These are phyloP conservation scores for Ustilago crameri DNA, from an alignment of 1,284 basidiomycete species.

Conservation along the genomic window DNA sequence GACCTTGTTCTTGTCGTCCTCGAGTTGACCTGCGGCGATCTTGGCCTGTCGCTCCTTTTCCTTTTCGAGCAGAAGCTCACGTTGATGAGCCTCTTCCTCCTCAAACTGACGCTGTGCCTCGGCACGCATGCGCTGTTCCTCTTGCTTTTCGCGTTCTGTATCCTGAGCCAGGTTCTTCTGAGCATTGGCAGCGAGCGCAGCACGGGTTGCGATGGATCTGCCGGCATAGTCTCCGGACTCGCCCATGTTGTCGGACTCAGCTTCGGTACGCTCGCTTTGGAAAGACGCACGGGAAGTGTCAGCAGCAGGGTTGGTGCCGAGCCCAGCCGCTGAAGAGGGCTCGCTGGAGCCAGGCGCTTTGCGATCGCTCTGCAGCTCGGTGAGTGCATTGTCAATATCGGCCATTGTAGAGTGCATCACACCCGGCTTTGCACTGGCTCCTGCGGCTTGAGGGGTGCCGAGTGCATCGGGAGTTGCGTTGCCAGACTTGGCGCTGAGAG, in stretches of 20 bases:
- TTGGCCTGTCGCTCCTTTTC: constrained; percentile 54
- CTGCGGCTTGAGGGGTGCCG: constrained; percentile 29
- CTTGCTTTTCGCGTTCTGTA: constrained; percentile 47
- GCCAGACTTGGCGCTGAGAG: constrained; percentile 42
- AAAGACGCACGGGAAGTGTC: constrained; percentile 43
- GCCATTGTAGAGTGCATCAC: constrained; percentile 67
- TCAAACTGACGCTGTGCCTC: constrained; percentile 58
- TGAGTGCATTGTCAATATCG: constrained; percentile 66
- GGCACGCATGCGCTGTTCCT: constrained; percentile 49
- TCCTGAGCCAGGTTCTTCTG: constrained; percentile 55
- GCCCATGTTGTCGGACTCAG: constrained; percentile 43
- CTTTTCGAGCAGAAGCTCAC: constrained; percentile 48
- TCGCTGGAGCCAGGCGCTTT: constrained; percentile 21
- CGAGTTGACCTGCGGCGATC: constrained; percentile 46
- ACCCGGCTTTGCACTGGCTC: constrained; percentile 29
- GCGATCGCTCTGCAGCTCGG: constrained; percentile 54
- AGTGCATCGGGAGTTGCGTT: constrained; percentile 29
- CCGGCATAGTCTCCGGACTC: constrained; percentile 53
- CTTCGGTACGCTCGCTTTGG: constrained; percentile 52
- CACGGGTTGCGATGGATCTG: constrained; percentile 56
- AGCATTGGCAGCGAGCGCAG: constrained; percentile 65
- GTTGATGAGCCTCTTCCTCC: constrained; percentile 59
- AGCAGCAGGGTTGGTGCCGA: constrained; percentile 17
- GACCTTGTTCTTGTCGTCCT: constrained; percentile 45
- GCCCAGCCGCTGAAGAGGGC: constrained; percentile 5